Evolutionary conservation across 2,329 filamentous ascomycete genomes (phyloP), one percentile per base, ranked within the genome.

Genomic region (Alternaria gansuensis): DNA sequence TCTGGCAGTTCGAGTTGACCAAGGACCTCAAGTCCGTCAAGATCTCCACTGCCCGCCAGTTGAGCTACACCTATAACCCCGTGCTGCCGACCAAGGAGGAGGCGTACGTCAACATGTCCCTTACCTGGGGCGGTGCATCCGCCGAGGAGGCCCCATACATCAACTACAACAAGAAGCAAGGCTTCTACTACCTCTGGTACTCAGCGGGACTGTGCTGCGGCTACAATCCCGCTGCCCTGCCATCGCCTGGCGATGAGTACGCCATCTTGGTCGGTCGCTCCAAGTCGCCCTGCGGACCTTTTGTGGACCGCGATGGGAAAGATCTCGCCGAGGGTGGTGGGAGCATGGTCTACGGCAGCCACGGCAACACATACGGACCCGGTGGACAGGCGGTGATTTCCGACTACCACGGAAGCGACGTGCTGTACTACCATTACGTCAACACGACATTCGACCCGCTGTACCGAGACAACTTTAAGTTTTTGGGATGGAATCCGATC

Each of bases 181-280:
- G 44, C 3, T 48, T 48, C 17, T 48, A 48, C 21, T 48, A 48
- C 44, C 44, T 48, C 31, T 48, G 44, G 44, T 48, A 48, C 21
- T 48, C 44, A 2, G 44, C 44, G 5, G 44, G 44, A n/a, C 1
- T 48, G 29, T 48, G 44, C 44, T 48, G 44, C 13, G 44, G 44
- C 31, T 48, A 48, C 7, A 36, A 48, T 5, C 44, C 44, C 6
- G 44, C 44, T 48, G 44, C 44, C 3, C 44, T 48, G 29, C 44
- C 44, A 0, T 31, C 44, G 0, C 52, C 80, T 0, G 87, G 86
- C 5, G 77, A 79, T 24, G 87, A 88, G 74, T 90, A 89, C 72
- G 83, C 82, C 66, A 85, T 89, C 71, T 83, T 82, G 65, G 85
- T 88, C 21, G 88, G 87, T 73, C 78, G 85, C 13, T 84, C 82